Conservation (phyloP, 179 eudicot genomes). For the Camellia oleifera region DNA sequence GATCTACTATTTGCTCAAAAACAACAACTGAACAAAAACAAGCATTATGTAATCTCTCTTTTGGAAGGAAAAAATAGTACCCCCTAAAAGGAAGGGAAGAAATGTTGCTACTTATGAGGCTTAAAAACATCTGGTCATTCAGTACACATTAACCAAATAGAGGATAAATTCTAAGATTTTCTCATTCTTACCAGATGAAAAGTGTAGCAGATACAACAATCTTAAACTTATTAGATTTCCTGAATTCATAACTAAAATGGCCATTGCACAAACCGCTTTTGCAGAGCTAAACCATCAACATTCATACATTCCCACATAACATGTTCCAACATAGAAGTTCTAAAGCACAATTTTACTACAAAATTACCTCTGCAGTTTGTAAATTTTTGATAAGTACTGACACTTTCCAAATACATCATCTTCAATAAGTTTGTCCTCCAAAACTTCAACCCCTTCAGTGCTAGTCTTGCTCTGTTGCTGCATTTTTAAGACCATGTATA, state of each 20-base stretch:
- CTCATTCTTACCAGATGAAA: background rate
- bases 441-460: constrained; percentile 59
- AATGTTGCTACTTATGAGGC: background rate
- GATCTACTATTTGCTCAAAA: background rate
- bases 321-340: background rate
- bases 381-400: constrained; percentile 52
- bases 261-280: background rate
- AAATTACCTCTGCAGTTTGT: constrained; percentile 55
- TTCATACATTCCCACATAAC: background rate
- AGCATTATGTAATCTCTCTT: background rate
- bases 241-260: background rate
- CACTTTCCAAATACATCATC: constrained; percentile 61
- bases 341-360: background rate
- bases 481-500: constrained; percentile 59
- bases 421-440: constrained; percentile 50
- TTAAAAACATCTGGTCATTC: background rate
- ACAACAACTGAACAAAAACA: no score
- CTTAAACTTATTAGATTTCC: background rate
- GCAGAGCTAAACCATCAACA: background rate
- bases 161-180: background rate
- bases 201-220: background rate
- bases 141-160: background rate
- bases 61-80: no score
- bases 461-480: constrained; percentile 49
- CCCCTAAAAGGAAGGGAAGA: no score